Evolutionary conservation across 495 filamentous ascomycete genomes (phyloP), one percentile per base, ranked within the genome.

Genomic region (Talaromyces liani): DNA sequence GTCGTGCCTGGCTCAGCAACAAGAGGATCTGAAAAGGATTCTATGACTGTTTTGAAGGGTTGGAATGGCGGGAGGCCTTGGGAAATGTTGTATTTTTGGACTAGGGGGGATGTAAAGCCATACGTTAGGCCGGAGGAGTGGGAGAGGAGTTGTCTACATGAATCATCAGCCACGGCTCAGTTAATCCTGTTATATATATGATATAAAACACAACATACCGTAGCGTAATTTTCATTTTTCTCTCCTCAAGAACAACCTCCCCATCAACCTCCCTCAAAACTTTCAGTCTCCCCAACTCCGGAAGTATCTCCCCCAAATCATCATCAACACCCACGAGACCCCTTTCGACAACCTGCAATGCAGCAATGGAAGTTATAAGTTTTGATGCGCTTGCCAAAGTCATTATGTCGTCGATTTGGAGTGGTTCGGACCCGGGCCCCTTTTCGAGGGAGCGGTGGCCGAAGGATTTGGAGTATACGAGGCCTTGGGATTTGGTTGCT

Each of bases 281-380:
- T 47, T 60, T 49, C 6, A 60, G 6, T 12, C 18, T 39, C 5
- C 34, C 58, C 18, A 60, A 7, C 39, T 77, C 74, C 0, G 78
- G 75, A 2, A 75, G 58, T 16, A 70, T 58, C 0, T 34, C 8
- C 8, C 68, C 62, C 0, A 78, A 62, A 61, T 79, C 73, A 22
- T 72, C 68, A 31, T 77, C 75, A 7, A 85, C 64, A 6, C 65
- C 61, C 6, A 84, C 25, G 0, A 69, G 66, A 2, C 72, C 73
- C 18, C 72, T 68, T 31, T 81, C 78, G 4, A 84, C 74, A 53
- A 76, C 72, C 65, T 81, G 75, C 33, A 84, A 66, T 2, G 69
- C 73, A 8, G 76, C 72, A 24, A 85, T 70, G 22, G 73, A 71
- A 18, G 79, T 78, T 41, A 82, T 71, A 4, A 81, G 51, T 61